Percentiles rank a stretch among this genome's conserved stretches.
Evolutionary conservation across 2,329 filamentous ascomycete genomes (phyloP).

Genomic region (Pseudocercospora fuligena): DNA sequence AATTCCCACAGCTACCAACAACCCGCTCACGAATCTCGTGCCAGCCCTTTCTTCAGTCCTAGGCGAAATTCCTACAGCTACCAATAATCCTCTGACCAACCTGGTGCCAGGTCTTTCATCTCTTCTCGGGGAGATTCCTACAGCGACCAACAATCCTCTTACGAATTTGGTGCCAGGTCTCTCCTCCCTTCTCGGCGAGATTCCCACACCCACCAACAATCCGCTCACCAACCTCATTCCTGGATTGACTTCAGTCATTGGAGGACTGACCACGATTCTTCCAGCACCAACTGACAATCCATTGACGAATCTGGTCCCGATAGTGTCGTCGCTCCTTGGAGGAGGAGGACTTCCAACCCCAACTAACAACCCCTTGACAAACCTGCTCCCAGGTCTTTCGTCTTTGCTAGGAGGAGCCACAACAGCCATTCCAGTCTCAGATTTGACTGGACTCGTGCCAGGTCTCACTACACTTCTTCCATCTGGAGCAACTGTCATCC

Average conservation of each 20-base stretch:
- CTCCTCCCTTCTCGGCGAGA: constrained; percentile 1
- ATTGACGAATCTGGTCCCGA: constrained; percentile 1
- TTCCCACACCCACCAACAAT: background rate
- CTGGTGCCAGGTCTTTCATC: constrained; percentile 1
- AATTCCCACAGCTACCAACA: background rate
- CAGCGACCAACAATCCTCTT: background rate
- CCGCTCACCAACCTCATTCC: background rate
- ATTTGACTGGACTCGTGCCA: background rate
- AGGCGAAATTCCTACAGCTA: background rate
- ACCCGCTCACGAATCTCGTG: constrained; percentile 1
- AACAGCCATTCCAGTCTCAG: background rate
- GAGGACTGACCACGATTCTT: background rate
- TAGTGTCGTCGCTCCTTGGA: background rate
- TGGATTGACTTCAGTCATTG: background rate
- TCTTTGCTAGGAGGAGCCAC: background rate
- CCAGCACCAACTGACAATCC: background rate
- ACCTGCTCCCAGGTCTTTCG: background rate
- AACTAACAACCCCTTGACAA: background rate
- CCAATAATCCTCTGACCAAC: constrained; percentile 1
- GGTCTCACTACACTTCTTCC: background rate
- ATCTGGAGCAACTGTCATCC: background rate
- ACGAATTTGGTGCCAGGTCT: constrained; percentile 4
- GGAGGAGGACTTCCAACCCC: background rate
- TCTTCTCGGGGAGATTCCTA: background rate
- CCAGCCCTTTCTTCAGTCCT: background rate